phyloP scores from a whole-genome alignment of 306 rosid genomes.

The Ceratonia siliqua region DNA sequence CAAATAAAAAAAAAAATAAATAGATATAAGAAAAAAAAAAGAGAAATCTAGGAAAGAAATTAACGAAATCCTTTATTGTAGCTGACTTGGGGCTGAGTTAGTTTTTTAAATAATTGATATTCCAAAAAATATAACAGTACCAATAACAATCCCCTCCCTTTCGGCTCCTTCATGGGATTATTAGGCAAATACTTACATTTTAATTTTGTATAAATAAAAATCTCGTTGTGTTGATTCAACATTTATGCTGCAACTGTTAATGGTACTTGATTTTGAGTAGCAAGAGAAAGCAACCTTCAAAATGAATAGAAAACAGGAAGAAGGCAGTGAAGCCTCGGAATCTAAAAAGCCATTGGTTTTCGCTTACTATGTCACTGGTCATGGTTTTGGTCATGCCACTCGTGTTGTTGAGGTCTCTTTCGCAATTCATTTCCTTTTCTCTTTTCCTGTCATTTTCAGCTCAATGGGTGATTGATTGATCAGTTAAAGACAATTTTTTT shows the following conservation, averaged over 20 bases:
- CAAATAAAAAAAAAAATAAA: too few relatives aligned
- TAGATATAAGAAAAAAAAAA: too few relatives aligned
- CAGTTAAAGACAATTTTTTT: background rate
- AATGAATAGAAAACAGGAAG: slow-evolving; percentile 68
- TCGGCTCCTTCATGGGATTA: background rate
- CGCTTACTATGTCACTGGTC: slow-evolving; percentile 90
- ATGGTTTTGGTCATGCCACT: slow-evolving; percentile 96
- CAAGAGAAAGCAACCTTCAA: background rate
- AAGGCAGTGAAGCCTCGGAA: slow-evolving; percentile 64
- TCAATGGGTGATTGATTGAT: slow-evolving; percentile 5
- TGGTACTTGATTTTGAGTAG: background rate
- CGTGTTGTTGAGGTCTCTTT: slow-evolving; percentile 75
- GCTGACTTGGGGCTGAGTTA: background rate
- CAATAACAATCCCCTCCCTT: background rate
- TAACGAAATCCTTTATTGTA: background rate
- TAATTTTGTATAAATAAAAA: background rate
- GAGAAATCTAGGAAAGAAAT: too few relatives aligned
- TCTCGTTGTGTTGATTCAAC: slow-evolving; percentile 16
- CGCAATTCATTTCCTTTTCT: background rate
- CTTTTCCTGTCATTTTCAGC: background rate
- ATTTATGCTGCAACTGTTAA: background rate
- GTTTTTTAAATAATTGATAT: background rate
- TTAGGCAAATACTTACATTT: background rate
- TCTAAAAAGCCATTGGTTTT: slow-evolving; percentile 71
- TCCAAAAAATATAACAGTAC: background rate